These are phyloP conservation scores for Fraxinus velutina DNA, from an alignment of 305 asterid species.

Conservation along the genomic window DNA sequence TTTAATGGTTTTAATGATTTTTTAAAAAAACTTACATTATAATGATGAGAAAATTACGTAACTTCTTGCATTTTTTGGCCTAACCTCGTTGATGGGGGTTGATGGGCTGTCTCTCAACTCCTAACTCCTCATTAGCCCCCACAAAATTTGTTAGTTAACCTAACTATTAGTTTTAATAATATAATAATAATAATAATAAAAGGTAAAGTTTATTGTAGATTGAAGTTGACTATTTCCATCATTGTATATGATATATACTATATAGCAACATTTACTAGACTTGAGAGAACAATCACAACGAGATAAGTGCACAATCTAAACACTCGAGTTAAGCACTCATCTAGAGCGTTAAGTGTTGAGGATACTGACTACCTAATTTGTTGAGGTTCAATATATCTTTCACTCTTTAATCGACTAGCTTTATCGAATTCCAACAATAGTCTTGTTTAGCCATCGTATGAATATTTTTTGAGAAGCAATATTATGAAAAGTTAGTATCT, in stretches of 20 bases:
- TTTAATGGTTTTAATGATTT: background rate
- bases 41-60: background rate
- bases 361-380: too few relatives aligned
- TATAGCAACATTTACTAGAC: too few relatives aligned
- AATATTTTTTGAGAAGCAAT: too few relatives aligned
- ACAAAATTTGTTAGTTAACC: background rate
- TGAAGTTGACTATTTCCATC: background rate
- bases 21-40: background rate
- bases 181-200: background rate
- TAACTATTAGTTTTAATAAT: slow-evolving; percentile 17
- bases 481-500: too few relatives aligned
- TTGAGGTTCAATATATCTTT: too few relatives aligned
- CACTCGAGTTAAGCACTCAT: too few relatives aligned
- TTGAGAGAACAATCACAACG: too few relatives aligned
- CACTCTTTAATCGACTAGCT: too few relatives aligned
- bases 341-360: too few relatives aligned
- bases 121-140: background rate
- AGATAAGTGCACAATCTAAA: too few relatives aligned
- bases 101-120: background rate
- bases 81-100: background rate
- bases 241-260: background rate
- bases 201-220: background rate
- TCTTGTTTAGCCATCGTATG: too few relatives aligned
- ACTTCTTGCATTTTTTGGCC: background rate
- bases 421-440: too few relatives aligned